Evolutionary conservation across 306 rosid genomes (phyloP).

Genomic region (Begonia masoniana): DNA sequence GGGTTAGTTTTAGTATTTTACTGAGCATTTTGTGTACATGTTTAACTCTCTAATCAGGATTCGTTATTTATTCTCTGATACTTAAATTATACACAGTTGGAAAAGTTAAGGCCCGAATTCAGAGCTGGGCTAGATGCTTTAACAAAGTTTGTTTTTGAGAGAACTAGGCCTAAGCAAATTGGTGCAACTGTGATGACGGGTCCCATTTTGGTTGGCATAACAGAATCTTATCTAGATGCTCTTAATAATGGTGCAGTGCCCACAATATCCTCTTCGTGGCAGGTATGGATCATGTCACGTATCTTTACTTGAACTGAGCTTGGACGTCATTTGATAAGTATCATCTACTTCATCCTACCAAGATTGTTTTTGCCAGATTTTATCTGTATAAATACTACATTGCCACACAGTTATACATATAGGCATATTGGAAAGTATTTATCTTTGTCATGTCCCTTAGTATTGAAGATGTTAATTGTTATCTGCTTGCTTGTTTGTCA

Average conservation of each 20-base stretch:
- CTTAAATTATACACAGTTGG: constrained; percentile 30
- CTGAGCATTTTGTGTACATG: background rate
- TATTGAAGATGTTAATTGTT: too few relatives aligned
- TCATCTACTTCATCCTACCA: too few relatives aligned
- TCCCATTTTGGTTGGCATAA: constrained; percentile 75
- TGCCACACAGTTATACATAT: too few relatives aligned
- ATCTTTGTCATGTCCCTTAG: too few relatives aligned
- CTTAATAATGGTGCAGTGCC: constrained; percentile 97
- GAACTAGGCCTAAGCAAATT: constrained; percentile 92
- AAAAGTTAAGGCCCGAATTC: constrained; percentile 78
- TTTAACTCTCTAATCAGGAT: background rate
- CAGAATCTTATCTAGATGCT: constrained; percentile 79
- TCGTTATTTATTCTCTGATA: background rate
- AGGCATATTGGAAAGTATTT: too few relatives aligned
- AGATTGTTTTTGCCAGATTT: too few relatives aligned
- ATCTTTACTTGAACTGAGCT: constrained; percentile 1
- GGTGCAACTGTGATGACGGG: constrained; percentile 97
- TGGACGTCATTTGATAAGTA: too few relatives aligned
- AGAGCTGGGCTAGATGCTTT: constrained; percentile 69
- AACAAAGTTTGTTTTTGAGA: constrained; percentile 77
- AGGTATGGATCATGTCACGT: constrained; percentile 36
- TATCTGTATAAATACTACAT: too few relatives aligned
- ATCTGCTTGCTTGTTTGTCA: too few relatives aligned
- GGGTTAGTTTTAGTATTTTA: constrained; percentile 22
- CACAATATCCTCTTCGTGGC: constrained; percentile 91